A percentile compares a stretch with the other conserved stretches of the same genome.
phyloP scores from a whole-genome alignment of 164 flowering plant genomes.

The Stephania yunnanensis region DNA sequence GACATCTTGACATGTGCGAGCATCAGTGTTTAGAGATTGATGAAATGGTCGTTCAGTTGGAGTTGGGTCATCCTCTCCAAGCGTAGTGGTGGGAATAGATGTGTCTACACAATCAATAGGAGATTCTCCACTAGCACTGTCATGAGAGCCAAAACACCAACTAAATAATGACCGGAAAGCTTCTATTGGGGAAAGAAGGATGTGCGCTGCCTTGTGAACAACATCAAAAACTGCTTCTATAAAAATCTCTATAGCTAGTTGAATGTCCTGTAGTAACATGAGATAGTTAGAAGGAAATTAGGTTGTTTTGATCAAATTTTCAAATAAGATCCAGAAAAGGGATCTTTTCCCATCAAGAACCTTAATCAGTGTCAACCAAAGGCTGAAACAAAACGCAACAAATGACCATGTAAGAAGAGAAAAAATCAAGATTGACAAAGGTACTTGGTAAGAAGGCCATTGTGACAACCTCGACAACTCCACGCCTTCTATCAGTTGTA shows the following conservation, averaged over 20 bases:
- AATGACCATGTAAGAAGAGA: not conserved
- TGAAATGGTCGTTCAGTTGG: constrained; percentile 55
- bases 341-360: not conserved
- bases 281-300: constrained; percentile 10
- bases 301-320: not conserved
- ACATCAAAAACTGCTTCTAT: constrained; percentile 79
- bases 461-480: constrained; percentile 77
- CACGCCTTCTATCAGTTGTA: constrained; percentile 91
- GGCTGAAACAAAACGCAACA: not conserved
- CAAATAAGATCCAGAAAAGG: not conserved
- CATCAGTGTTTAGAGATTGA: constrained; percentile 78
- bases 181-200: constrained; percentile 63
- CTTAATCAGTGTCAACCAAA: not conserved
- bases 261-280: constrained; percentile 68
- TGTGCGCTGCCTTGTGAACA: constrained; percentile 72
- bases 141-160: constrained; percentile 50
- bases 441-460: not conserved
- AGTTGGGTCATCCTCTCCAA: constrained; percentile 69
- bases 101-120: constrained; percentile 21
- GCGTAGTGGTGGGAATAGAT: constrained; percentile 48
- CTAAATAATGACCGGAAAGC: constrained; percentile 31
- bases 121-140: constrained; percentile 12
- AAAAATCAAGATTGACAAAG: not conserved
- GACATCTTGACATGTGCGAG: constrained; percentile 89
- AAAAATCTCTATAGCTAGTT: constrained; percentile 74